Evolutionary conservation across 2,329 filamentous ascomycete genomes (phyloP), one percentile per base, ranked within the genome.

Genomic region (Cryphonectria japonica): DNA sequence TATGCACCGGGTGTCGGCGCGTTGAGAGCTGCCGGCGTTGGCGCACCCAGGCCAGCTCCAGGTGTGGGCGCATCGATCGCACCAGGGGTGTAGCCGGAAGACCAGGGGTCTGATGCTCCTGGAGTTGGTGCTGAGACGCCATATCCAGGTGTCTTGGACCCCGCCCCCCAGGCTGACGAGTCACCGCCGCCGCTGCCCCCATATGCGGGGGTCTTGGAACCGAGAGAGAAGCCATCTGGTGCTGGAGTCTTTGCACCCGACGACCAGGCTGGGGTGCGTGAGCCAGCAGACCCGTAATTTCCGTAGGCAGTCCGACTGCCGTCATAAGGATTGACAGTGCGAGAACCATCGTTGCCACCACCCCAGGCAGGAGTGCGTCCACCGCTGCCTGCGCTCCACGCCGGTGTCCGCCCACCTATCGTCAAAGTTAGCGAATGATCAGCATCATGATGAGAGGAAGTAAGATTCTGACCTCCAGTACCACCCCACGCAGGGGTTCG

Each of bases 131-230:
- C 88, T 3, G 87, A 87, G 11, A 82, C 84, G 37, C 87, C 88
- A 78, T 92, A 94, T 1, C 89, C 91, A 3, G 94, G 94, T 0
- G 94, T 97, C 80, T 95, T 93, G 41, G 91, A 92, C 8, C 92
- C 89, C 4, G 87, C 85, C 19, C 85, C 88, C 84, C 92, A 93
- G 43, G 87, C 84, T 4, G 71, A 73, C 71, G 92, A 91, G 68
- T 83, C 81, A 54, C 82, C 80, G 32, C 78, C 73, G 57, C 82
- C 81, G 39, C 79, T 74, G 66, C 80, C 76, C 61, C 82, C 81
- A 75, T 90, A 94, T 68, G 86, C 92, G 61, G 87, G 91, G 16
- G 89, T 92, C 77, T 89, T 91, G n/a, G 89, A 91, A 9, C 91
- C 91, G 69, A 87, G 85, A 69, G 86, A 88, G 76, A 92, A 93